phyloP scores from a whole-genome alignment of 208 protist species.

The Acanthamoeba sp. region DNA sequence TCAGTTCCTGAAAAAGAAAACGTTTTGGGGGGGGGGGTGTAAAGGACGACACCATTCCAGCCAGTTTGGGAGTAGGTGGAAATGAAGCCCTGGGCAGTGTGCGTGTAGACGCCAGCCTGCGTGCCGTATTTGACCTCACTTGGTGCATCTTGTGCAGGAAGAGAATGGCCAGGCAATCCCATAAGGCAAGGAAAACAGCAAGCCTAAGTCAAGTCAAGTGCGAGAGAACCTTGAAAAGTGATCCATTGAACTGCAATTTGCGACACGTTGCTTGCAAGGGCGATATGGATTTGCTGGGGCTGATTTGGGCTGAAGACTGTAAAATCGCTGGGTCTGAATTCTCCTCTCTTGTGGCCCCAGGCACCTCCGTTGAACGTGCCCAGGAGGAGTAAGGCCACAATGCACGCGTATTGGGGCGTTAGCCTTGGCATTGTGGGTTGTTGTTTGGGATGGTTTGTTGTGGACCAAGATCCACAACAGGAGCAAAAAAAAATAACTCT shows the following conservation, averaged over 20 bases:
- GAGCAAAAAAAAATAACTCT: no score
- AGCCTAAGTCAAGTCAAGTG: neutral
- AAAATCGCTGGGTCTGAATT: neutral
- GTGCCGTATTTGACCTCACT: conserved; percentile 4
- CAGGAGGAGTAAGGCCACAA: neutral
- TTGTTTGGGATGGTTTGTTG: no score
- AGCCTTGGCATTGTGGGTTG: neutral
- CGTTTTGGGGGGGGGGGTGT: neutral
- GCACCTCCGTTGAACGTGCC: neutral
- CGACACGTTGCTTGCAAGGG: neutral
- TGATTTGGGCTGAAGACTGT: neutral
- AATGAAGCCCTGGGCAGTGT: neutral
- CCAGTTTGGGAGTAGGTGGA: neutral
- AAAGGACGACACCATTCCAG: neutral
- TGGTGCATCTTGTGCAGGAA: neutral
- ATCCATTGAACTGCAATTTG: conserved; percentile 37
- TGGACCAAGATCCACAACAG: no score
- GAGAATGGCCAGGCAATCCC: neutral
- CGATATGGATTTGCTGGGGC: conserved; percentile 49
- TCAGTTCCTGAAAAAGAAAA: no score
- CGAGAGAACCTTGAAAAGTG: conserved; percentile 23
- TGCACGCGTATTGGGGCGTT: neutral
- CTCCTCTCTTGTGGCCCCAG: neutral
- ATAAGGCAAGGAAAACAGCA: neutral
- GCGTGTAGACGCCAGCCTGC: neutral